These are phyloP conservation scores for Globisporangium alternatum DNA, from an alignment of 352 stramenopile species.

Conservation along the genomic window DNA sequence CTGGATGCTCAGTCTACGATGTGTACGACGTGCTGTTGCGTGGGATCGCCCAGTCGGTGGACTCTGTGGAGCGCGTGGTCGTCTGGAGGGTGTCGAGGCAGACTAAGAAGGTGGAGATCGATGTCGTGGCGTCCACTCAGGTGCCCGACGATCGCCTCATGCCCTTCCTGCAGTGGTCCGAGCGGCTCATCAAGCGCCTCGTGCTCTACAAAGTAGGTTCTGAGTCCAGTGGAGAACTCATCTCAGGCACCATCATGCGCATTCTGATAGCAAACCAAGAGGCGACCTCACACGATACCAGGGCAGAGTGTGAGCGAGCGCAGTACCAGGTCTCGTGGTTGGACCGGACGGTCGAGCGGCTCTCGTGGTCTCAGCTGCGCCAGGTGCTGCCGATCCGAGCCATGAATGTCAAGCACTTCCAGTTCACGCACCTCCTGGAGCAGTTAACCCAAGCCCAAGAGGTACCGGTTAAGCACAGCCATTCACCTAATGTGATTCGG, in stretches of 20 bases:
- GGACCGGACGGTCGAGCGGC: slow-evolving; percentile 39
- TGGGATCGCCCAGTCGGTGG: slow-evolving; percentile 38
- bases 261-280: slow-evolving; percentile 13
- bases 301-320: slow-evolving; percentile 30
- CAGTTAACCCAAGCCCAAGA: not conserved
- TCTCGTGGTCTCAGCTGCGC: slow-evolving; percentile 48
- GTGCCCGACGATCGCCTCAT: slow-evolving; percentile 54
- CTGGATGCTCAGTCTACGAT: slow-evolving; percentile 39
- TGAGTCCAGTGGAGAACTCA: slow-evolving; percentile 10
- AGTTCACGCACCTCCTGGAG: slow-evolving; percentile 41
- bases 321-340: slow-evolving; percentile 59
- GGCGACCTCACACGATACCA: not conserved
- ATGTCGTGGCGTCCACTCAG: slow-evolving; percentile 50
- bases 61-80: slow-evolving; percentile 36
- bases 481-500: not conserved
- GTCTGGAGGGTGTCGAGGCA: slow-evolving; percentile 52
- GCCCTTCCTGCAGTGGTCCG: slow-evolving; percentile 57
- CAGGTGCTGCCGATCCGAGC: slow-evolving; percentile 55
- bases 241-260: slow-evolving; percentile 34
- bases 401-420: slow-evolving; percentile 72
- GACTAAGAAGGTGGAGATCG: slow-evolving; percentile 24
- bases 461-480: not conserved
- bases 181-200: slow-evolving; percentile 62
- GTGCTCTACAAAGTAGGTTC: slow-evolving; percentile 47
- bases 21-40: slow-evolving; percentile 53